Evolutionary conservation across 805 yeast species (phyloP).

Genomic region (Saccharomycopsis microspora): DNA sequence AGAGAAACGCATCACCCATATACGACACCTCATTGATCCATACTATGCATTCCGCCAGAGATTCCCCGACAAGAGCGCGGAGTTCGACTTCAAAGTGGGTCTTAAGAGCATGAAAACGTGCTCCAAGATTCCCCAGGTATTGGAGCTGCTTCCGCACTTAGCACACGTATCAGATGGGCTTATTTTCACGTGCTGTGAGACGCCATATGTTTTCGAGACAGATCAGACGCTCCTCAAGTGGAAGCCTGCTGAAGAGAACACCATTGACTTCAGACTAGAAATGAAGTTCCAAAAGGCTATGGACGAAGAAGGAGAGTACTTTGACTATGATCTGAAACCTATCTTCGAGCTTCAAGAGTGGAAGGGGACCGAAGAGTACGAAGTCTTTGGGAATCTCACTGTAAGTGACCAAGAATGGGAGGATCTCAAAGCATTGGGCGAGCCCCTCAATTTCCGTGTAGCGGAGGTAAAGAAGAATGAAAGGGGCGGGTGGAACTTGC

Average conservation of each 20-base stretch:
- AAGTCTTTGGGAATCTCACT: slow-evolving; percentile 52
- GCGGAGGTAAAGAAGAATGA: slow-evolving; percentile 71
- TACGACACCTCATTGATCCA: slow-evolving; percentile 76
- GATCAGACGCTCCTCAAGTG: slow-evolving; percentile 81
- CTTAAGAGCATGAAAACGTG: slow-evolving; percentile 84
- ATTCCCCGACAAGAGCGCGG: slow-evolving; percentile 62
- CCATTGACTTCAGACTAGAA: slow-evolving; percentile 74
- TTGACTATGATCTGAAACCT: slow-evolving; percentile 77
- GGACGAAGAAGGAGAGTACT: slow-evolving; percentile 52
- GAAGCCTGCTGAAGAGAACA: slow-evolving; percentile 95
- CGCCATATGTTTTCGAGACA: slow-evolving; percentile 83
- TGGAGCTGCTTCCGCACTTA: slow-evolving; percentile 55
- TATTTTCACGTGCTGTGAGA: slow-evolving; percentile 81
- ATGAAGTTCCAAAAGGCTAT: slow-evolving; percentile 46
- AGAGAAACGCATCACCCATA: slow-evolving; percentile 77
- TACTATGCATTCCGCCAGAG: slow-evolving; percentile 56
- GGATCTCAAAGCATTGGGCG: slow-evolving; percentile 48
- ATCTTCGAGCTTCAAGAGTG: slow-evolving; percentile 57
- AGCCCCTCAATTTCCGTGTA: slow-evolving; percentile 82
- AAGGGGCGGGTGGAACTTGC: slow-evolving; percentile 63
- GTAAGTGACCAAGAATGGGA: slow-evolving; percentile 74
- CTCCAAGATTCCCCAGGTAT: slow-evolving; percentile 65
- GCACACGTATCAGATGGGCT: slow-evolving; percentile 91
- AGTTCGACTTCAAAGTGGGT: slow-evolving; percentile 77
- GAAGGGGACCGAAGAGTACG: slow-evolving; percentile 60